Base-by-base conservation (phyloP, 2,329 filamentous ascomycete genomes). In the Blastomyces emzantsi region DNA sequence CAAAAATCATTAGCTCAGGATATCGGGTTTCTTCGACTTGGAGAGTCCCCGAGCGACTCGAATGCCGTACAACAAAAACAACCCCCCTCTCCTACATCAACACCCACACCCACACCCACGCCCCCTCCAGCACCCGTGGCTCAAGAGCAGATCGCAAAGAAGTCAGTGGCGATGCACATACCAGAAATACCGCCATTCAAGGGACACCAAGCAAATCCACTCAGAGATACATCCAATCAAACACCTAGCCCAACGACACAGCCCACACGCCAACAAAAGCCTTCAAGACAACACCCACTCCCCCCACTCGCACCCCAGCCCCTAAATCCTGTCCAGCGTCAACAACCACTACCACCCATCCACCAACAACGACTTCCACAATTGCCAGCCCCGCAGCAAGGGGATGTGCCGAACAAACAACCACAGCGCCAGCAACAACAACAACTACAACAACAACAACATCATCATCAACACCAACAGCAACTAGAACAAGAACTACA, bases 331-430 rank as follows among this genome's bases (percentile, higher is more conserved):
- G 58, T 52, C 36, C 64, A 65, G 57, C 65, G 64, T 19, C 59
- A 66, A 61, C 22, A 54, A 45, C 43, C 49, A 41, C 57, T 61
- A 56, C 30, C 45, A 39, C 51, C 65, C 61, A 65, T 56, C 64
- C 62, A 55, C n/a, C 61, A 62, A 36, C 61, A 63, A 28, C 47
- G 56, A 3, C 62, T 61, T 25, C 30, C 64, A 63, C 62, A 69
- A 62, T 58, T 70, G 66, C 71, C 79, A 19, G 77, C 80, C 3
- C 77, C 80, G 13, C 77, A 82, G 1, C 85, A 88, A 70, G 83
- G 85, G 11, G 78, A 81, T 30, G 82, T 81, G 7, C 80, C 84
- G 11, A 56, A 22, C 30, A 39, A 39, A 55, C 52, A 13, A 22
- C 8, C 66, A 76, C 83, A 30, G 28, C 62, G 66, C 9, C 63